Evolutionary conservation across 106 monocot genomes (phyloP), one percentile per base, ranked within the genome.

Genomic region (Iris macrosiphon): DNA sequence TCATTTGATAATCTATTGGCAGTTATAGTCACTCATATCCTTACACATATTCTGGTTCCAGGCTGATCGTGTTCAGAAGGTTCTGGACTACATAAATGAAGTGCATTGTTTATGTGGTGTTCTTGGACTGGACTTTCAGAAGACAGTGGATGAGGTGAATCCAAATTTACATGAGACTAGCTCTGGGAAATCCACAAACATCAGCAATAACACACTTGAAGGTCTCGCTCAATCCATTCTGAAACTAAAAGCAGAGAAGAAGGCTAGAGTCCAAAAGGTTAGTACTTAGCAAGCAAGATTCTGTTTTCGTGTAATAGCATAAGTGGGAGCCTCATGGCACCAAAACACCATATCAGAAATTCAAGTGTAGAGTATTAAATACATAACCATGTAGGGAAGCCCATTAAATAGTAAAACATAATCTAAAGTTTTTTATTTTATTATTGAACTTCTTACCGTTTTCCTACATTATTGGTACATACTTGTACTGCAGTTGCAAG

Each of bases 71-170:
- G 69, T 96, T 55, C 59, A 73, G 0, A 90, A 83, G 63, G 79
- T 87, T 45, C 58, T 96, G 19, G 75, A 78, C 28, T 67, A 80
- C 51, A 77, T 83, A 13, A 96, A 70, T 50, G 69, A 96, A 63
- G 90, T 90, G 31, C 96, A 96, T 65, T 72, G 62, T 22, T 62
- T 96, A 40, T 96, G 96, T 60, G 64, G 77, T 27, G 67, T 82
- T n/a, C 89, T 96, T 66, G 90, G 90, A 19, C 55, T 72, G 23
- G 85, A 89, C 60, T 95, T 95, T 46, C 61, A 25, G 15, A 79
- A 77, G 62, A 85, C 78, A 25, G 74, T 96, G 30, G 61, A 77
- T 48, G 82, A 86, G 65, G 83, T 96, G 13, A 85, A 96, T 75
- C 96, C 96, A 7, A 83, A 86, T 77, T 70, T 96, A 48, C 82